Percentiles rank a stretch among this genome's conserved stretches.
Conservation (phyloP, 1,284 basidiomycete species). For the Boletus nobilissimus region DNA sequence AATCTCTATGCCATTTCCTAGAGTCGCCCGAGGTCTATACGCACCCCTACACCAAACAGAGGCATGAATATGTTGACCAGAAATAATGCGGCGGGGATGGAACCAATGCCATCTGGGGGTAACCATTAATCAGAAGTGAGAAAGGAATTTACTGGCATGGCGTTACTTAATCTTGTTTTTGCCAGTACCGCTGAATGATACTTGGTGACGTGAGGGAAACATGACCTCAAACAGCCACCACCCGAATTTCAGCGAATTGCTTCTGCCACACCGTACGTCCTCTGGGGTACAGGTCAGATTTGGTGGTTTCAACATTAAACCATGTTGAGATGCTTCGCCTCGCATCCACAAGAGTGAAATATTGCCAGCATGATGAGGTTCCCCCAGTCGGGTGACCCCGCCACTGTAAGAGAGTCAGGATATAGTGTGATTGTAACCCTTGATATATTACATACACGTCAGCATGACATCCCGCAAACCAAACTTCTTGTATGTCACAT, state of each 20-base stretch:
- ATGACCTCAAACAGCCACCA: constrained; percentile 32
- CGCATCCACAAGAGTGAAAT: neutral
- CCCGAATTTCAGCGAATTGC: constrained; percentile 26
- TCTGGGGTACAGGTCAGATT: neutral
- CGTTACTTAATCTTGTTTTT: neutral
- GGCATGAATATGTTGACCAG: constrained; percentile 34
- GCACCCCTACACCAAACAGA: constrained; percentile 24
- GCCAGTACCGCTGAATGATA: neutral
- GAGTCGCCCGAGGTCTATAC: constrained; percentile 28
- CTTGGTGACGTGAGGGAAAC: constrained; percentile 28
- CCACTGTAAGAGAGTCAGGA: neutral
- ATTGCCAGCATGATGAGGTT: neutral
- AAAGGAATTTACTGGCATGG: neutral
- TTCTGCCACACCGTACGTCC: neutral
- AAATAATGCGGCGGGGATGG: constrained; percentile 27
- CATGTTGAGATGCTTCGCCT: neutral
- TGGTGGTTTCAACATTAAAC: neutral
- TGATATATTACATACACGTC: constrained; percentile 20
- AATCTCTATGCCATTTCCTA: constrained; percentile 21
- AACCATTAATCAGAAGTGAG: neutral
- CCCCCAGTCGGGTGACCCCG: neutral
- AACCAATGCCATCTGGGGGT: constrained; percentile 3
- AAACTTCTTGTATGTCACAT: constrained; percentile 35
- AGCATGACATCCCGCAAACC: constrained; percentile 29
- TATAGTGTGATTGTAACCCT: neutral